Evolutionary conservation across 192 early-diverging fungal species (phyloP).

Genomic region (Podila verticillata): DNA sequence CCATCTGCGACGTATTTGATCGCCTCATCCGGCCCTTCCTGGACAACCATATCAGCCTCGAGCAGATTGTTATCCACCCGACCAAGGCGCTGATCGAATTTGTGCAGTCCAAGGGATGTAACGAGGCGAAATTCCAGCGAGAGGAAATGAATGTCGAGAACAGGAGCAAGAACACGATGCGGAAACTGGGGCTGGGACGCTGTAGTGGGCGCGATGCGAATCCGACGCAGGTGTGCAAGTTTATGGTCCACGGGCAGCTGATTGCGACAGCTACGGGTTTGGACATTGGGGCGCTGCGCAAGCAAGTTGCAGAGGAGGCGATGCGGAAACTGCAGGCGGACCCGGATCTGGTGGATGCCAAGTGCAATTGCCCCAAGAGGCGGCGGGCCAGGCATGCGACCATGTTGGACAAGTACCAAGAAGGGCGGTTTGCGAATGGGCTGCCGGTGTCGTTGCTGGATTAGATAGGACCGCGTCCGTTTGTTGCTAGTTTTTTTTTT

Average conservation of each 20-base stretch:
- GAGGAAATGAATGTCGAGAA: not conserved
- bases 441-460: no score
- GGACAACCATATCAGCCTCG: slow-evolving; percentile 59
- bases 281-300: slow-evolving; percentile 18
- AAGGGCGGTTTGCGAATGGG: no score
- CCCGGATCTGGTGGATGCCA: slow-evolving; percentile 9
- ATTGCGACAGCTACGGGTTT: slow-evolving; percentile 14
- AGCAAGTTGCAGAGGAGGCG: slow-evolving; percentile 10
- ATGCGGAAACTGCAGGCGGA: slow-evolving; percentile 9
- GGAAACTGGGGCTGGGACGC: slow-evolving; percentile 10
- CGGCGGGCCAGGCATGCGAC: slow-evolving; percentile 3
- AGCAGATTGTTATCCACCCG: slow-evolving; percentile 59
- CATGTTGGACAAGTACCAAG: slow-evolving; percentile 10
- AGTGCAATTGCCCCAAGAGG: slow-evolving; percentile 31
- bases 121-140: slow-evolving; percentile 13
- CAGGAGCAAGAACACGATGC: not conserved
- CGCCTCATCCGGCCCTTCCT: slow-evolving; percentile 53
- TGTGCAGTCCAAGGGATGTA: slow-evolving; percentile 59
- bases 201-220: not conserved
- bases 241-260: slow-evolving; percentile 17
- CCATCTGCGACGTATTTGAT: slow-evolving; percentile 54
- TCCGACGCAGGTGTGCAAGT: slow-evolving; percentile 2
- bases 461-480: no score
- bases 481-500: no score
- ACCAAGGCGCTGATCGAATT: slow-evolving; percentile 49